Percentiles rank a stretch among this genome's conserved stretches.
phyloP scores from a whole-genome alignment of 1,284 basidiomycete species.

The Singerocomus rubriflavus region DNA sequence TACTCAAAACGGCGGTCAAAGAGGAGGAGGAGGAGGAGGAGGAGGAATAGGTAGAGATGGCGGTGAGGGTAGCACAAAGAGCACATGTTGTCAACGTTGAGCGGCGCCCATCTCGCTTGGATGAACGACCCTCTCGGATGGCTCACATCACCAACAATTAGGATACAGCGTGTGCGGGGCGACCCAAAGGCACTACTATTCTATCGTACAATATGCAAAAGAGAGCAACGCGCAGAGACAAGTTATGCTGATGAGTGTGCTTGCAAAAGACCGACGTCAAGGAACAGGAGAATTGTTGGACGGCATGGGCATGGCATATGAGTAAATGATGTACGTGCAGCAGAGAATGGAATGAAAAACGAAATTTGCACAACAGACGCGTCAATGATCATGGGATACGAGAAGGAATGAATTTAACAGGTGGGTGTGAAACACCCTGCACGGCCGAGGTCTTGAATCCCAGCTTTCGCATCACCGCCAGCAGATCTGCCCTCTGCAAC shows the following conservation, averaged over 20 bases:
- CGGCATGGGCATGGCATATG: constrained; percentile 26
- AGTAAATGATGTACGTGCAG: constrained; percentile 34
- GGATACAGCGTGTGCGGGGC: constrained; percentile 11
- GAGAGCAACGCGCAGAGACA: constrained; percentile 27
- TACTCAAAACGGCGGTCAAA: no score
- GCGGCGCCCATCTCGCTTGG: constrained; percentile 26
- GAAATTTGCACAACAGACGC: constrained; percentile 23
- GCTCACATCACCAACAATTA: constrained; percentile 1
- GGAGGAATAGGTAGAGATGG: neutral
- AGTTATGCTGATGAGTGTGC: constrained; percentile 38
- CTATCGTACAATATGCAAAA: constrained; percentile 45
- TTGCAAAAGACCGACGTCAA: constrained; percentile 19
- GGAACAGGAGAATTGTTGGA: neutral
- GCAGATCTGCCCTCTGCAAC: constrained; percentile 79
- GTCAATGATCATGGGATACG: constrained; percentile 31
- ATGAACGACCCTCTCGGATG: neutral
- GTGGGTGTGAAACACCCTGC: constrained; percentile 46
- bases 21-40: no score
- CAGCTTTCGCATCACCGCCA: constrained; percentile 76
- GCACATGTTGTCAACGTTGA: constrained; percentile 12
- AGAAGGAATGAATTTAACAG: constrained; percentile 48
- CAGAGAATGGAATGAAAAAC: constrained; percentile 33
- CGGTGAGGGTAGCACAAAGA: neutral
- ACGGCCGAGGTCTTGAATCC: constrained; percentile 88
- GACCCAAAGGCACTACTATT: constrained; percentile 17